Base-by-base conservation (phyloP, 2,329 filamentous ascomycete genomes). In the Fusarium buharicum region DNA sequence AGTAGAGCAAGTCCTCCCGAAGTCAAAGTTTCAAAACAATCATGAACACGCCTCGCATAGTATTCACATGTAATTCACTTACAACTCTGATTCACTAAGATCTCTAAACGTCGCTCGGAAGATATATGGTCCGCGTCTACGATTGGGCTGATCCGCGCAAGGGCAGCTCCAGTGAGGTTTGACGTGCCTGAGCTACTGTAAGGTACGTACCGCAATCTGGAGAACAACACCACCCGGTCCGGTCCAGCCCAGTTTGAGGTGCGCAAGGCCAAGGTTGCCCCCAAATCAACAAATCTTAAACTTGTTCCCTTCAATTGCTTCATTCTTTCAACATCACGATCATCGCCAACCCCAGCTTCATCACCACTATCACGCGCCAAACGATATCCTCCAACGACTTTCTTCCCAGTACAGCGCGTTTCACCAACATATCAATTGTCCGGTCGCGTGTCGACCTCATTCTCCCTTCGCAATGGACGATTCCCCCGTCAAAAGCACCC, bases 401-500 rank as follows among this genome's bases (percentile, higher is more conserved):
- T 37, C 27, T 48, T 43, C 36, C 31, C 24, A 57, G 28, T 5
- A 4, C 38, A 28, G 30, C 62, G 50, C 53, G 53, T 66, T 49
- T 40, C 27, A 38, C 38, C 44, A 20, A 51, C 48, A 43, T 36
- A 55, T n/a, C 36, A 37, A 34, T n/a, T n/a, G 8, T 43, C 16
- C 41, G 31, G 47, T 59, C 59, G 55, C 55, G 54, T 43, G 45
- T 55, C 20, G 13, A 37, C 36, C 27, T 30, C 48, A 12, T 10
- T 30, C 28, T 37, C 47, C 55, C 49, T 51, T 44, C 58, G 51
- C 59, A 50, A 76, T 76, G 74, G 74, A 72, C 54, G 75, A 73
- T 7, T 64, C 71, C 34, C 69, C 74, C 59, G 67, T 78, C 64
- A 81, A 82, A 64, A 55, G 79, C 82, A 68, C 72, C 44, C 70